These are phyloP conservation scores for Vaccinium myrtillus DNA, from an alignment of 148 eudicot species.

Conservation along the genomic window DNA sequence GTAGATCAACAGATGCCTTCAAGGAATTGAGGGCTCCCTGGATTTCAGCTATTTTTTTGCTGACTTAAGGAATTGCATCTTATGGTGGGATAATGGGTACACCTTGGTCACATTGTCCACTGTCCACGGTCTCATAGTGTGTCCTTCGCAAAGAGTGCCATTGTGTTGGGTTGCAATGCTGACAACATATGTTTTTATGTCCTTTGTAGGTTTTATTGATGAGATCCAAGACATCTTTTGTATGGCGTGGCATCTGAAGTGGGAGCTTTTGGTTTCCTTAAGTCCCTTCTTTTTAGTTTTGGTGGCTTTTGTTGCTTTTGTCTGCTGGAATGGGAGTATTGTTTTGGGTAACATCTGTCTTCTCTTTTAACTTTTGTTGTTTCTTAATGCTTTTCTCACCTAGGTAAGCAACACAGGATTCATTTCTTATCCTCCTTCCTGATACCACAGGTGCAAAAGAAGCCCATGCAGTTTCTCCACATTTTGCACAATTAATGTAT, in stretches of 20 bases:
- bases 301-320: conserved; percentile 52
- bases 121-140: not conserved
- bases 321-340: conserved; percentile 81
- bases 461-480: conserved; percentile 82
- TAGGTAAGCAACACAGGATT: not conserved
- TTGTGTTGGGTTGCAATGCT: conserved; percentile 14
- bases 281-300: conserved; percentile 65
- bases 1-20: not conserved
- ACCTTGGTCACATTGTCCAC: not conserved
- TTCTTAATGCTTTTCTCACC: not conserved
- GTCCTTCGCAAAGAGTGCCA: not conserved
- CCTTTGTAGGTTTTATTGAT: conserved; percentile 54
- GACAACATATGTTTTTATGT: not conserved
- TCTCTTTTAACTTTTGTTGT: not conserved
- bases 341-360: conserved; percentile 57
- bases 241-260: conserved; percentile 59
- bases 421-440: conserved; percentile 3
- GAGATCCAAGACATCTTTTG: conserved; percentile 47
- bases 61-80: not conserved
- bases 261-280: conserved; percentile 62
- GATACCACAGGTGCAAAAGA: conserved; percentile 89
- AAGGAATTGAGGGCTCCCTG: not conserved
- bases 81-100: conserved; percentile 6
- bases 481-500: conserved; percentile 81
- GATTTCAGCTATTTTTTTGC: not conserved